Evolutionary conservation across 2,329 filamentous ascomycete genomes (phyloP).

Genomic region (Cladosporium velox): DNA sequence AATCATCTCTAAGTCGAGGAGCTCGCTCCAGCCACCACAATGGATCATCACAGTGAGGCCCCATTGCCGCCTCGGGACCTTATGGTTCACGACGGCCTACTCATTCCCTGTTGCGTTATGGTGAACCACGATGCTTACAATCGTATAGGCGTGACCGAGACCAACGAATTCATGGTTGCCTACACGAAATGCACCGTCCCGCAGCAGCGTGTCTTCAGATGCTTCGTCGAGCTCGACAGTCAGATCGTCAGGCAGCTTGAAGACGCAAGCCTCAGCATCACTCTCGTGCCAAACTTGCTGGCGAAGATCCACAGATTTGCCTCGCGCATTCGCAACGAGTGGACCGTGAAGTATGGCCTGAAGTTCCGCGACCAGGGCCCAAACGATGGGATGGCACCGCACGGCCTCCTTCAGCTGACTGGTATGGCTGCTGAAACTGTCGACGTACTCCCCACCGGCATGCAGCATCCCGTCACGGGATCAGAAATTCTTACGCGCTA

Average conservation of each 20-base stretch:
- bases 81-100: neutral
- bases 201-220: neutral
- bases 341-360: neutral
- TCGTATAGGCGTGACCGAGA: neutral
- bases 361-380: neutral
- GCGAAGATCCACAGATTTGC: neutral
- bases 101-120: neutral
- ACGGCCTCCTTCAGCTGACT: neutral
- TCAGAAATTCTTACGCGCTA: too few species aligned
- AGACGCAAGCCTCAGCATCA: neutral
- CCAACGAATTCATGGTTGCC: neutral
- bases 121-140: neutral
- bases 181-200: neutral
- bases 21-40: neutral
- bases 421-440: too few species aligned
- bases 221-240: neutral
- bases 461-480: neutral
- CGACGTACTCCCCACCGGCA: too few species aligned
- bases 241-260: neutral
- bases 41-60: neutral
- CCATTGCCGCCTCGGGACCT: neutral
- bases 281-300: neutral
- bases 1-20: neutral
- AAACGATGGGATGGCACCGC: neutral
- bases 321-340: neutral